Evolutionary conservation across 495 filamentous ascomycete genomes (phyloP).

Genomic region (Mycothermus thermophilus): DNA sequence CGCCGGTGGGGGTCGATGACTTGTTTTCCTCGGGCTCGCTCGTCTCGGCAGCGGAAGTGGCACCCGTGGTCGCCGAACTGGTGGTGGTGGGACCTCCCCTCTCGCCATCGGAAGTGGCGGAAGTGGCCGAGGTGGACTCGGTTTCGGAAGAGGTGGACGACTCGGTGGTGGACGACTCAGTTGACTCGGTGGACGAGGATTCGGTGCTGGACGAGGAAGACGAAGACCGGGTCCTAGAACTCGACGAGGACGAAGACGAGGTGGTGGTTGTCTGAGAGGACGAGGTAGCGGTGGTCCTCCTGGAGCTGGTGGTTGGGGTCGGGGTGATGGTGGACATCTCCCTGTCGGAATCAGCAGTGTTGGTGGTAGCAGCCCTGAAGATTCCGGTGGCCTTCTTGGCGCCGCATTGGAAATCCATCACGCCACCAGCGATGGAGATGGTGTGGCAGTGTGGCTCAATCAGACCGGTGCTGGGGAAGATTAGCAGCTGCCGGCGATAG

Average conservation of each 20-base stretch:
- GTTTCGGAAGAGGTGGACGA: constrained; percentile 3
- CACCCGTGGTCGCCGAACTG: neutral
- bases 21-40: constrained; percentile 1
- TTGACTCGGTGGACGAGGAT: constrained; percentile 1
- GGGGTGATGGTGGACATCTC: constrained; percentile 15
- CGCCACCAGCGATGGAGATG: constrained; percentile 18
- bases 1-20: constrained; percentile 23
- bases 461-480: neutral
- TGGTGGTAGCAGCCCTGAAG: constrained; percentile 24
- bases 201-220: neutral
- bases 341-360: constrained; percentile 19
- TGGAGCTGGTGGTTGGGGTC: no score
- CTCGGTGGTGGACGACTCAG: constrained; percentile 1
- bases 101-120: constrained; percentile 1
- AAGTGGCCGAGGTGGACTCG: constrained; percentile 3
- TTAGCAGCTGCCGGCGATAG: neutral
- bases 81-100: constrained; percentile 1
- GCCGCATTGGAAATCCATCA: constrained; percentile 30
- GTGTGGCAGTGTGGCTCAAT: constrained; percentile 23
- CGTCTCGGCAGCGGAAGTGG: neutral
- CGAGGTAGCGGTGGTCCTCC: constrained; percentile 4
- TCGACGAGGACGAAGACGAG: neutral
- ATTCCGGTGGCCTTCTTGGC: constrained; percentile 12
- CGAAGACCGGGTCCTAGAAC: neutral
- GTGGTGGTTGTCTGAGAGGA: constrained; percentile 4